Percentiles rank a stretch among this genome's conserved stretches.
Evolutionary conservation across 805 yeast species (phyloP).

Genomic region (Saccharomycopsis schoenii): DNA sequence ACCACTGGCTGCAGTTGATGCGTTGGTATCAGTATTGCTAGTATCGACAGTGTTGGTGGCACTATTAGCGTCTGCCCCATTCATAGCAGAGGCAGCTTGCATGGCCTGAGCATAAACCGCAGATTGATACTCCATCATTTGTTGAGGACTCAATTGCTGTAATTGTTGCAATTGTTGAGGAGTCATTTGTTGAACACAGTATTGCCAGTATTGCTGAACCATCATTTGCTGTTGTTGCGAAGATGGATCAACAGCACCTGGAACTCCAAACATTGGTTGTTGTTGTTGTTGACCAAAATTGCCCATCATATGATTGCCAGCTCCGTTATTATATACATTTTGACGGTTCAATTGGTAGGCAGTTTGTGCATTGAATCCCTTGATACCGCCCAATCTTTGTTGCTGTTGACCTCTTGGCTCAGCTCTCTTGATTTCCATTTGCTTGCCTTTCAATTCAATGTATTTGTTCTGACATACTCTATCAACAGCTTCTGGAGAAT

Average conservation of each 20-base stretch:
- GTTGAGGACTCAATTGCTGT: slow-evolving; percentile 17
- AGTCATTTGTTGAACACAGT: slow-evolving; percentile 44
- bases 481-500: slow-evolving; percentile 89
- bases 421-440: slow-evolving; percentile 77
- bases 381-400: slow-evolving; percentile 25
- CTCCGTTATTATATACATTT: slow-evolving; percentile 3
- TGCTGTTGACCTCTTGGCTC: slow-evolving; percentile 69
- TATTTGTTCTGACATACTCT: slow-evolving; percentile 74
- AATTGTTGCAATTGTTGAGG: slow-evolving; percentile 32
- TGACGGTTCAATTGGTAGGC: slow-evolving; percentile 11
- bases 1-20: background rate
- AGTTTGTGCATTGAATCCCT: slow-evolving; percentile 15
- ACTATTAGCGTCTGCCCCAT: background rate
- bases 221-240: slow-evolving; percentile 21
- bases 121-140: background rate
- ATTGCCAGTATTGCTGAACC: slow-evolving; percentile 50
- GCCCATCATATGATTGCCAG: slow-evolving; percentile 18
- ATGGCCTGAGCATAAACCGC: background rate
- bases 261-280: slow-evolving; percentile 12
- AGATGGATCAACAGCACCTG: slow-evolving; percentile 10
- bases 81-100: slow-evolving; percentile 3
- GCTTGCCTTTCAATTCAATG: slow-evolving; percentile 75
- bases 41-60: background rate
- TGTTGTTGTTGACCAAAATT: slow-evolving; percentile 20
- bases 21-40: background rate